phyloP scores from a whole-genome alignment of 768 basidiomycete species.

The Agrocybe pediades region DNA sequence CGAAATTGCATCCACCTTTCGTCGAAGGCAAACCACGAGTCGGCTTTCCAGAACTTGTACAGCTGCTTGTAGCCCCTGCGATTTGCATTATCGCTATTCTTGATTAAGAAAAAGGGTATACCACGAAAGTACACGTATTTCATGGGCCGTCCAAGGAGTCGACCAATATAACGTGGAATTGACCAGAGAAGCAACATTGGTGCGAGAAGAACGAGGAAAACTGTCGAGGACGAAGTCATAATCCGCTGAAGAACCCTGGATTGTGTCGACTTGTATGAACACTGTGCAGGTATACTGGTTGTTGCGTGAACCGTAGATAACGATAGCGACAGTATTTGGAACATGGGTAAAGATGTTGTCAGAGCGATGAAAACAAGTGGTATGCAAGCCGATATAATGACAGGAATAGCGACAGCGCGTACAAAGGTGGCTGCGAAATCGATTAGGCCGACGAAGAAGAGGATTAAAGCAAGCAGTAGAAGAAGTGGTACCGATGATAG shows the following conservation, averaged over 20 bases:
- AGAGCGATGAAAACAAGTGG: background rate
- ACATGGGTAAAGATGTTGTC: background rate
- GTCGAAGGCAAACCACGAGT: too few species aligned
- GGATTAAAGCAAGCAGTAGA: background rate
- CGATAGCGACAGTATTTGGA: background rate
- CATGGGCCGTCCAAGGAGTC: too few species aligned
- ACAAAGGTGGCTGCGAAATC: background rate
- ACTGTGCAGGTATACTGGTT: background rate
- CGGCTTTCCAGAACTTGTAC: too few species aligned
- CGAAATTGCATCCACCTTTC: too few species aligned
- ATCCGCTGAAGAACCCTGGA: background rate
- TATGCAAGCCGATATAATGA: background rate
- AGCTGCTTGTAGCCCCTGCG: too few species aligned
- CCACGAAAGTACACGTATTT: too few species aligned
- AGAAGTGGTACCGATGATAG: background rate
- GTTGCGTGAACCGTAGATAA: background rate
- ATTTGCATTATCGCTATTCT: too few species aligned
- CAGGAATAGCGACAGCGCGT: background rate
- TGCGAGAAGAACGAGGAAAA: too few species aligned
- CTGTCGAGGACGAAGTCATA: too few species aligned
- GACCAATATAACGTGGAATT: too few species aligned
- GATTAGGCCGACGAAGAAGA: conserved; percentile 4
- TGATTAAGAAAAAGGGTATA: too few species aligned
- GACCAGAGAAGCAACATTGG: too few species aligned
- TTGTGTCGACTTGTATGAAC: conserved; percentile 2